Percentiles rank a stretch among this genome's conserved stretches.
These are phyloP conservation scores for Cladosporium halotolerans DNA, from an alignment of 2,329 filamentous ascomycete genomes.

Conservation along the genomic window DNA sequence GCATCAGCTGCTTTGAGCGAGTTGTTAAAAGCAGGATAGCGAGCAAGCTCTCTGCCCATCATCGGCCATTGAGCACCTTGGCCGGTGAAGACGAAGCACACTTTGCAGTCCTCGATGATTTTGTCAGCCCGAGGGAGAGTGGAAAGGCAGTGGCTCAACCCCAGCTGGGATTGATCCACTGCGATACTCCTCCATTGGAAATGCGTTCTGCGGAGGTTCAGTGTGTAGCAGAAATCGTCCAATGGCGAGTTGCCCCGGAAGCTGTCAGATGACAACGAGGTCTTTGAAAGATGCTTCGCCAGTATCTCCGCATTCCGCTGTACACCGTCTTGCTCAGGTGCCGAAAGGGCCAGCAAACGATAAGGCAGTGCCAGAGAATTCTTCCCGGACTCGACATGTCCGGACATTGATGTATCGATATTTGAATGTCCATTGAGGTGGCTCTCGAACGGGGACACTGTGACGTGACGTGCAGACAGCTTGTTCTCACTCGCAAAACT, in stretches of 20 bases:
- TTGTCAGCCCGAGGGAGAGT: not conserved
- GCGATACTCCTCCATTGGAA: not conserved
- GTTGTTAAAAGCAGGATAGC: constrained; percentile 9
- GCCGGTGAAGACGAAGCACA: constrained; percentile 15
- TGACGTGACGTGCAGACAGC: not conserved
- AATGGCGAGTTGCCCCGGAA: not conserved
- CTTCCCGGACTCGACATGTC: not conserved
- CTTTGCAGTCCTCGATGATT: not conserved
- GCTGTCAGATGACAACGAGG: not conserved
- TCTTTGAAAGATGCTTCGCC: not conserved
- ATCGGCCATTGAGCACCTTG: constrained; percentile 20
- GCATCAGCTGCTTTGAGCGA: not conserved
- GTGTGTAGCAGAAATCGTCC: not conserved
- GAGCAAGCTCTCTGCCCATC: constrained; percentile 19
- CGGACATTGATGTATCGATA: not conserved
- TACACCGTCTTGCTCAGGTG: not conserved
- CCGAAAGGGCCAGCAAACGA: not conserved
- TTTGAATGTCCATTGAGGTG: not conserved
- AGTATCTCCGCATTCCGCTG: not conserved
- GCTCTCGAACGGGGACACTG: not conserved
- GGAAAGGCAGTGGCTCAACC: not conserved
- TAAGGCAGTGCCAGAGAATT: not conserved
- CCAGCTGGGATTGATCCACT: not conserved
- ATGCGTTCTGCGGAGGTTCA: not conserved
- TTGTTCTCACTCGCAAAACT: not conserved